Base-by-base conservation (phyloP, 176 grass and related monocot species). In the Luzula sylvatica region DNA sequence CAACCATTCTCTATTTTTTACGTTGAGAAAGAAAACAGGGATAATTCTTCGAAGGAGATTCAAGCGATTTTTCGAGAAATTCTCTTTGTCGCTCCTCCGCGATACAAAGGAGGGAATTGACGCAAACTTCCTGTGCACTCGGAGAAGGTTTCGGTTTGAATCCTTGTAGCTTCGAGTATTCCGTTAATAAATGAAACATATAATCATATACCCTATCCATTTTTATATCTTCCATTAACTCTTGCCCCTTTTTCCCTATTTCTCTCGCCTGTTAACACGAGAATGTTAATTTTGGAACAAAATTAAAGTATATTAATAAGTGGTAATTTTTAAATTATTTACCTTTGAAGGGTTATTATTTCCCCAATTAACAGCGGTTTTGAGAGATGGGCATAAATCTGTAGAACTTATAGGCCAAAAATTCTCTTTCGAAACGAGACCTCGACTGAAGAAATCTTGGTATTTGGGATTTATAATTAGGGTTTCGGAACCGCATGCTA, bases 381-480 rank as follows among this genome's bases (percentile, higher is more conserved):
- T 42, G 63, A 96, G 82, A 3, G 78, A 82, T 54, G 58, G 74
- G 21, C 90, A 96, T 53, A 82, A 61, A 21, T 60, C 49, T 0
- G 8, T 26, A 1, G 26, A 4, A 27, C 15, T 38, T 55, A 96
- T 58, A 5, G 71, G 81, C 90, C 68, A 77, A 49, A 65, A 78
- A 63, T 89, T 96, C 50, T 68, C 55, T 60, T 53, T 58, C 2
- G 85, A 71, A 44, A 74, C 50, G 3, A 86, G 68, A 1, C 85
- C 92, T 0, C 85, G 59, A 63, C 71, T 89, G 63, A 89, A 89
- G 78, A 86, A 96, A 66, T 89, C 92, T 72, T 96, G 38, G 35
- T 96, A 96, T 58, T 23, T 16, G 3, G 92, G 74, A 11, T 89
- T 65, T 45, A 89, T 86, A 14, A 89, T 49, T 41, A 89, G 64